Base-by-base conservation (phyloP, 202 grass and related monocot genomes). In the Saccharum hybrid region DNA sequence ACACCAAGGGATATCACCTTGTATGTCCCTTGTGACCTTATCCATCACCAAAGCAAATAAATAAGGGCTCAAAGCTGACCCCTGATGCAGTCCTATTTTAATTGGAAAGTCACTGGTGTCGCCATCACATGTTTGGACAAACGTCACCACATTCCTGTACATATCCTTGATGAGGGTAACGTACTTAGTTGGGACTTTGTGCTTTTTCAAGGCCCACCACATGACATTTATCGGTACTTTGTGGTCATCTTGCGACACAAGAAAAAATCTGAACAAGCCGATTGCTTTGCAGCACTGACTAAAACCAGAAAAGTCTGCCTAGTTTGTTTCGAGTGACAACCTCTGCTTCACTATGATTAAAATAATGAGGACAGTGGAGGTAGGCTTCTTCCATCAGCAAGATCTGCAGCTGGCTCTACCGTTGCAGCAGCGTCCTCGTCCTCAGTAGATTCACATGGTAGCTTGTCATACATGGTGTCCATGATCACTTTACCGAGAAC, bases 401-500 rank as follows among this genome's bases (percentile, higher is more conserved):
- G 13, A 81, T 76, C 26, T 5, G 40, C 38, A 28, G 3, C 56
- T 70, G 33, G 52, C 63, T 56, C 74, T 33, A 19, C 33, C 13
- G 10, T 19, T 73, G 22, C 19, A 56, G 1, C 65, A 76, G 28
- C 10, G 26, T 30, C 60, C 60, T 28, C 68, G 30, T 61, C 71
- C n/a, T 65, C 77, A 12, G 65, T 74, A 64, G 78, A 66, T 66
- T 52, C 45, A 73, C n/a, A 60, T 6, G n/a, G 66, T 45, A 51
- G 46, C 16, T 72, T 78, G 10, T 70, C 64, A 51, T 74, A 66
- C 56, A 91, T 84, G 39, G 95, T 91, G 76, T 93, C 92, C 87
- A 94, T 57, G 72, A 97, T 93, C 30, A 94, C 84, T 88, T 88
- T 90, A 45, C 95, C 95, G 2, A 97, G 74, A 52, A 90, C 88